These are phyloP conservation scores for Candida frijolesensis DNA, from an alignment of 1,139 yeast species.

Conservation along the genomic window DNA sequence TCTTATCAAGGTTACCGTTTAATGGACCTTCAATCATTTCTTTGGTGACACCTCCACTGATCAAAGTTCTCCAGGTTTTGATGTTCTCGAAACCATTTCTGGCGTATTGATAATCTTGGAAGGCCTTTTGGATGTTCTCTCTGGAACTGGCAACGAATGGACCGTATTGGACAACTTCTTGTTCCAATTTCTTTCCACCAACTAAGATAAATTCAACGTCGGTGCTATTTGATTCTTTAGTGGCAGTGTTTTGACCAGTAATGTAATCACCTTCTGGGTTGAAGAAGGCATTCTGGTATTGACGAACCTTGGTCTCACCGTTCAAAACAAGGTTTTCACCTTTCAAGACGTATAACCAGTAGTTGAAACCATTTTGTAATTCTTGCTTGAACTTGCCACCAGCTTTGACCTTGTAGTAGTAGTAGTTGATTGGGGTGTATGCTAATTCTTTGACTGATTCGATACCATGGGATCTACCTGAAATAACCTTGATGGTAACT, in stretches of 20 bases:
- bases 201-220: conserved; percentile 62
- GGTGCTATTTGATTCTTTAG: conserved; percentile 24
- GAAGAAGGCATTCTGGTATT: conserved; percentile 63
- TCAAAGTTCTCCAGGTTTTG: conserved; percentile 66
- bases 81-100: conserved; percentile 76
- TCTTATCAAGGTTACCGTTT: conserved; percentile 34
- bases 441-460: conserved; percentile 77
- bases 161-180: conserved; percentile 83
- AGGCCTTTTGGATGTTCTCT: conserved; percentile 66
- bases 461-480: conserved; percentile 77
- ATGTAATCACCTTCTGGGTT: conserved; percentile 64
- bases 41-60: conserved; percentile 59
- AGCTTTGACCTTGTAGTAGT: conserved; percentile 66
- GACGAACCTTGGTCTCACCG: conserved; percentile 40
- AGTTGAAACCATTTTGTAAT: conserved; percentile 65
- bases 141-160: conserved; percentile 79
- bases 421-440: conserved; percentile 79
- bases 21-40: conserved; percentile 46
- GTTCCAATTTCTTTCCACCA: conserved; percentile 79
- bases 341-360: conserved; percentile 67
- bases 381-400: conserved; percentile 69
- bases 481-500: conserved; percentile 69
- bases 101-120: conserved; percentile 67
- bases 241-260: conserved; percentile 49
- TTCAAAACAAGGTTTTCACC: conserved; percentile 59